Percentiles rank a stretch among this genome's conserved stretches.
Conservation (phyloP, 2,329 filamentous ascomycete genomes). For the Pleomassaria siparia region DNA sequence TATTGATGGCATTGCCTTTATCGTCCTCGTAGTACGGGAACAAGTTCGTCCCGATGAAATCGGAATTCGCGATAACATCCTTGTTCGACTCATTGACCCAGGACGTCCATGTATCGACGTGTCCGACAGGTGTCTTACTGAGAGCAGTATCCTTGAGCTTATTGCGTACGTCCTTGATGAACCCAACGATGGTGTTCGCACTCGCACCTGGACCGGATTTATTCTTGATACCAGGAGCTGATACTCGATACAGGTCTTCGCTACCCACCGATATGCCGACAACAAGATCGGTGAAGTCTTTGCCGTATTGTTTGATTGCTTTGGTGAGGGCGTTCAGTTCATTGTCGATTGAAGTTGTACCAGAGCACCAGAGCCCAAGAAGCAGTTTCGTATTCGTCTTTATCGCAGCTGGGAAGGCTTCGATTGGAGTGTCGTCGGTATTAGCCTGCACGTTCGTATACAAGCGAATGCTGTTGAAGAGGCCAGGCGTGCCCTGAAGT, state of each 20-base stretch:
- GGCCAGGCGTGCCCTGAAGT: conserved; percentile 62
- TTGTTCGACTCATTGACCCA: conserved; percentile 40
- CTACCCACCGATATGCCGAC: conserved; percentile 41
- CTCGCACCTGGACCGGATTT: conserved; percentile 63
- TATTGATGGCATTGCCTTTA: conserved; percentile 38
- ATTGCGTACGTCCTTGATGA: conserved; percentile 47
- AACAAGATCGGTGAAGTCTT: conserved; percentile 54
- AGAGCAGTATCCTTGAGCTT: conserved; percentile 64
- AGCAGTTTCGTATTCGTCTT: conserved; percentile 39
- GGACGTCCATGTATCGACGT: conserved; percentile 43
- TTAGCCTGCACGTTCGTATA: conserved; percentile 73
- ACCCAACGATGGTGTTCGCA: conserved; percentile 63
- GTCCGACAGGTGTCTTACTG: conserved; percentile 50
- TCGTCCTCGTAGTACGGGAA: conserved; percentile 43
- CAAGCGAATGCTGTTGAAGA: conserved; percentile 69
- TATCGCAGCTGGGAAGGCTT: conserved; percentile 43
- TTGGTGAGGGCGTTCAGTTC: conserved; percentile 37
- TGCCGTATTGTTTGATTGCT: conserved; percentile 37
- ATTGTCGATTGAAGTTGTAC: conserved; percentile 41
- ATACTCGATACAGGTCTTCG: conserved; percentile 66
- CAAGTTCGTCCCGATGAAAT: conserved; percentile 41
- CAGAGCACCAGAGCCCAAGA: conserved; percentile 55
- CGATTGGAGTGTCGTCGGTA: conserved; percentile 64
- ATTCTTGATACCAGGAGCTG: conserved; percentile 65
- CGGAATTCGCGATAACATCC: conserved; percentile 37